These are phyloP conservation scores for Kazachstania bromeliacearum DNA, from an alignment of 805 yeast genomes.

Conservation along the genomic window DNA sequence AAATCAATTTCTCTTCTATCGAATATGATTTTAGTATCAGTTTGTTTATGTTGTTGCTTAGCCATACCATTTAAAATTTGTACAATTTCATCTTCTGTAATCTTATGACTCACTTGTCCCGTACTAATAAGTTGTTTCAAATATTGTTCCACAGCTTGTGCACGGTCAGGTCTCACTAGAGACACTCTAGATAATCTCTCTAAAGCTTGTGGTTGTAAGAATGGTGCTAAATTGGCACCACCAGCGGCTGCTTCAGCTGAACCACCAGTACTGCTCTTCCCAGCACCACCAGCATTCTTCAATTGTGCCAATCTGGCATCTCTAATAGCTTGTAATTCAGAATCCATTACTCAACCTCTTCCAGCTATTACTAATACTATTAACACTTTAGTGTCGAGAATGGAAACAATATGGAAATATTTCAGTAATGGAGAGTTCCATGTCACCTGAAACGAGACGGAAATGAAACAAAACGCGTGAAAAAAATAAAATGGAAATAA, in stretches of 20 bases:
- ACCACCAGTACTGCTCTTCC: slow-evolving; percentile 32
- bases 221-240: slow-evolving; percentile 32
- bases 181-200: slow-evolving; percentile 81
- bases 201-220: slow-evolving; percentile 73
- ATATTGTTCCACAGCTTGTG: slow-evolving; percentile 76
- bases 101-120: slow-evolving; percentile 62
- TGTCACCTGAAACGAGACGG: too few species aligned
- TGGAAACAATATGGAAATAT: too few species aligned
- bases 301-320: slow-evolving; percentile 86
- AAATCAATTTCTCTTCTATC: slow-evolving; percentile 40
- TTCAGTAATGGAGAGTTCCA: too few species aligned
- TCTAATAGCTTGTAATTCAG: slow-evolving; percentile 83
- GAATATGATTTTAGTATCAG: slow-evolving; percentile 57
- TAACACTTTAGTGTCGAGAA: too few species aligned
- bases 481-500: slow-evolving; percentile 1
- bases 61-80: slow-evolving; percentile 76
- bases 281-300: slow-evolving; percentile 35
- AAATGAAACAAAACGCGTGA: background rate
- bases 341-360: slow-evolving; percentile 82
- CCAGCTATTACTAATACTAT: too few species aligned
- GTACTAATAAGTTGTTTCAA: slow-evolving; percentile 60
- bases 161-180: slow-evolving; percentile 87
- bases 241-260: slow-evolving; percentile 6
- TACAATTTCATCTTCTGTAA: slow-evolving; percentile 77
- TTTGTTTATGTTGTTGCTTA: slow-evolving; percentile 55